Base-by-base conservation (phyloP, 805 yeast genomes). In the Barnettozyma sp. region DNA sequence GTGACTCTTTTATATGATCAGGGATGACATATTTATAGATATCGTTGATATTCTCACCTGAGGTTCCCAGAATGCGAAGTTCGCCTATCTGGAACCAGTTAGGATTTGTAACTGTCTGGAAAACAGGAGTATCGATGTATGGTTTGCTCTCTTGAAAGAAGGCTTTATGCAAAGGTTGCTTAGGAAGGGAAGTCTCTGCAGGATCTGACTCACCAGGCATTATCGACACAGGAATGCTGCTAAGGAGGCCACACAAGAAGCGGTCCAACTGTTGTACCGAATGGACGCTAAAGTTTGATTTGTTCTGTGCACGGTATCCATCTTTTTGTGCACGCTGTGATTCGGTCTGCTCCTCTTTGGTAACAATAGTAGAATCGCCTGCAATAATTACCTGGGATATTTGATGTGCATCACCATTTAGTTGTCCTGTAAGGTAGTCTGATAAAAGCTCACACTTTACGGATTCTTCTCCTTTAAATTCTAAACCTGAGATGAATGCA, bases 141-240 rank as follows among this genome's bases (percentile, higher is more conserved):
- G 60, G 55, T 24, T 66, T 59, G 15, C 71, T 62, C 11, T 56
- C 52, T 4, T 66, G 62, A 49, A 92, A 78, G 38, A 90, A 66
- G 1, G 94, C 80, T 35, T 66, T 66, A 54, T 90, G 96, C n/a
- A 92, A 54, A 2, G 94, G 82, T 55, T 82, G 95, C 57, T 92
- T 97, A 1, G 98, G 98, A 39, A 86, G 58, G 33, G 88, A 73
- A 13, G 71, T 61, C 42, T 83, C 94, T n/a, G 85, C 77, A 0
- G 97, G 95, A 55, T 92, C 98, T 4, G 68, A 59, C 7, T 63
- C 70, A 5, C 98, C 97, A 0, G 98, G 95, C 77, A 92, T 68
- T 2, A 92, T 49, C 28, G 80, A 72, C 6, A 88, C 76, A 0
- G 94, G 82, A 13, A 86, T 58, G 2, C 81, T 65, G 7, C 66